Evolutionary conservation across 192 early-diverging fungal genomes (phyloP).

Genomic region (Podochytrium sp.): DNA sequence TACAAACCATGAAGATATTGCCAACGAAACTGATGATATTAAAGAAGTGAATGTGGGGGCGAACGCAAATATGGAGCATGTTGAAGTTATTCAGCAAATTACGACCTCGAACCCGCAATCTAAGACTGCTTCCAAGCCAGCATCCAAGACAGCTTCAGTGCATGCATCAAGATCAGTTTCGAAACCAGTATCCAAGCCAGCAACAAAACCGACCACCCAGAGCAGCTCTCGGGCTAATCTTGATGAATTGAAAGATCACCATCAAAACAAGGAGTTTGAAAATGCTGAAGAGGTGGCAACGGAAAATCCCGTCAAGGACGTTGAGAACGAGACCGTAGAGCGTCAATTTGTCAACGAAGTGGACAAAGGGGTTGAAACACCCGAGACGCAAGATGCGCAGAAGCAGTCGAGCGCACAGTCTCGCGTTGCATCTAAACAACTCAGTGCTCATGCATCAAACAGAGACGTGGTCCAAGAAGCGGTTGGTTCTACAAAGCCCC

Average conservation of each 20-base stretch:
- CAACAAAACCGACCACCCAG: background rate
- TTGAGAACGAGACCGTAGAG: background rate
- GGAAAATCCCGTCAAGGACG: background rate
- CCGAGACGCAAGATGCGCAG: too few species aligned
- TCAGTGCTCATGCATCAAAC: too few species aligned
- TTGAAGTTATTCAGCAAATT: background rate
- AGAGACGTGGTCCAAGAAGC: too few species aligned
- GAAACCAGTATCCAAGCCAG: background rate
- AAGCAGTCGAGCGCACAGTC: background rate
- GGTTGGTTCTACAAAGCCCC: too few species aligned
- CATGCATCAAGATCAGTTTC: background rate
- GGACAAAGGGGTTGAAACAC: background rate
- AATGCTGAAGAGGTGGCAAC: background rate
- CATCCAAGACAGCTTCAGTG: slow-evolving; percentile 17
- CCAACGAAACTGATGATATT: background rate
- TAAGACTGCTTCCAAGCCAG: background rate
- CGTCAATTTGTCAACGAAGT: background rate
- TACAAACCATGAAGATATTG: background rate
- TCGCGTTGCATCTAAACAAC: background rate
- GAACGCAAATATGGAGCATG: background rate
- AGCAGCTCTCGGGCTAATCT: background rate
- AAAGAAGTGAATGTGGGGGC: too few species aligned
- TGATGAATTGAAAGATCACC: background rate
- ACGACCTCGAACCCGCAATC: background rate
- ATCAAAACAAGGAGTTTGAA: background rate